Conservation (phyloP, 257 asterid genomes). For the Avicennia marina region DNA sequence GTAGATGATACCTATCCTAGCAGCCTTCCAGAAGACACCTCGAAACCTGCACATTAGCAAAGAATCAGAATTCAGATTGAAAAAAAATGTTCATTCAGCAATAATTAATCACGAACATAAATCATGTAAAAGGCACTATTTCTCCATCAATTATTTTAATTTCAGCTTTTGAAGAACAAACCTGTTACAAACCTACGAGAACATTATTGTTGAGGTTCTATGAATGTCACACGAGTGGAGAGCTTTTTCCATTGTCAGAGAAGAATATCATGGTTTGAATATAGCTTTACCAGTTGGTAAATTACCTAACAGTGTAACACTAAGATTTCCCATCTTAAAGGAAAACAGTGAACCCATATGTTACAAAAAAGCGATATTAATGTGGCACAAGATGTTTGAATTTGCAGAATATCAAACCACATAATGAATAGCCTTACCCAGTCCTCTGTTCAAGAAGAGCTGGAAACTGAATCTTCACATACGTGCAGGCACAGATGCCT, state of each 20-base stretch:
- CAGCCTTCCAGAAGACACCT: constrained; percentile 60
- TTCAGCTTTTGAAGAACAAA: no score
- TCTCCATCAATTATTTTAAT: no score
- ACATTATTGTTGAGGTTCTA: no score
- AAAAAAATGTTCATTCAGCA: neutral
- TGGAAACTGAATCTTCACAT: constrained; percentile 57
- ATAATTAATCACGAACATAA: neutral
- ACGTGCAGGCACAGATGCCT: constrained; percentile 54
- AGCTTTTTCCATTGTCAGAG: no score
- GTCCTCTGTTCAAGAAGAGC: constrained; percentile 60
- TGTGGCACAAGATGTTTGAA: neutral
- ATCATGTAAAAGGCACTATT: neutral
- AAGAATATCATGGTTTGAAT: no score
- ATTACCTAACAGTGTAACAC: no score
- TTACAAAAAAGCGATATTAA: no score
- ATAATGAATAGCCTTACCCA: constrained; percentile 36
- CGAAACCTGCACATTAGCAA: constrained; percentile 38
- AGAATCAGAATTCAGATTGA: constrained; percentile 10
- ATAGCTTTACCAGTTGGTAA: no score
- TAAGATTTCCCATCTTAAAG: no score
- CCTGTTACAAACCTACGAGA: no score
- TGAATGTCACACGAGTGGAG: no score
- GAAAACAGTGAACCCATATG: no score
- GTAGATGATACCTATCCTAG: constrained; percentile 40
- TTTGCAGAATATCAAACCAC: constrained; percentile 14